These are phyloP conservation scores for Pelargonium cotyledonis DNA, from an alignment of 441 rosid genomes.

Conservation along the genomic window DNA sequence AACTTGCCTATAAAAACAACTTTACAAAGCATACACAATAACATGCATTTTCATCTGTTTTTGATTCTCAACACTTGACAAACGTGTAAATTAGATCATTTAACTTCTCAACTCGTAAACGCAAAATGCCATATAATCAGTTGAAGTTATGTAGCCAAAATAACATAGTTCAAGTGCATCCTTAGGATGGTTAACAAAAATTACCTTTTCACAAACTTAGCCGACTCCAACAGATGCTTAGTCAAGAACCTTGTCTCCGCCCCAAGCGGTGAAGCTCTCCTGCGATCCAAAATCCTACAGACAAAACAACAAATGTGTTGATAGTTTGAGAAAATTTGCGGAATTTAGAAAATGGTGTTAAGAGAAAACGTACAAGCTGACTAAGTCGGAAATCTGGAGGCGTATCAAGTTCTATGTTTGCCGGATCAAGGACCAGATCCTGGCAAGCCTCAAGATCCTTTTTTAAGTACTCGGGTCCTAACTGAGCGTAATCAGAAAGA, in stretches of 20 bases:
- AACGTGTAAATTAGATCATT: no score
- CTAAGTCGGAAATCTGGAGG: constrained; percentile 91
- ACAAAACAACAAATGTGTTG: background rate
- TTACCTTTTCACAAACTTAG: no score
- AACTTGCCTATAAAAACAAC: no score
- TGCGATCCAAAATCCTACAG: constrained; percentile 85
- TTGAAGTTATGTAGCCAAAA: no score
- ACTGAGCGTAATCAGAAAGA: constrained; percentile 60
- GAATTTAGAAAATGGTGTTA: background rate
- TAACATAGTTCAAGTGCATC: no score
- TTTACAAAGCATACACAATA: no score
- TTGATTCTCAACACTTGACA: no score
- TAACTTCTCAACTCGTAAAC: no score
- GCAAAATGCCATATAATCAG: no score
- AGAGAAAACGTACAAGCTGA: constrained; percentile 60
- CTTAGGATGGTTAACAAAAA: no score
- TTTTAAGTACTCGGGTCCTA: constrained; percentile 73
- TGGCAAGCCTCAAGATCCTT: constrained; percentile 87
- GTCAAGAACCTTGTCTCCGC: constrained; percentile 41
- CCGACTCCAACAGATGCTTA: background rate
- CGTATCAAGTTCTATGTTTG: constrained; percentile 76
- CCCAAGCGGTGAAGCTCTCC: constrained; percentile 82
- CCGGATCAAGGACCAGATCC: constrained; percentile 56
- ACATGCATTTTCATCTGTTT: no score
- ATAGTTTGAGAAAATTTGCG: background rate